Base-by-base conservation (phyloP, 768 basidiomycete genomes). In the Kwoniella pini region DNA sequence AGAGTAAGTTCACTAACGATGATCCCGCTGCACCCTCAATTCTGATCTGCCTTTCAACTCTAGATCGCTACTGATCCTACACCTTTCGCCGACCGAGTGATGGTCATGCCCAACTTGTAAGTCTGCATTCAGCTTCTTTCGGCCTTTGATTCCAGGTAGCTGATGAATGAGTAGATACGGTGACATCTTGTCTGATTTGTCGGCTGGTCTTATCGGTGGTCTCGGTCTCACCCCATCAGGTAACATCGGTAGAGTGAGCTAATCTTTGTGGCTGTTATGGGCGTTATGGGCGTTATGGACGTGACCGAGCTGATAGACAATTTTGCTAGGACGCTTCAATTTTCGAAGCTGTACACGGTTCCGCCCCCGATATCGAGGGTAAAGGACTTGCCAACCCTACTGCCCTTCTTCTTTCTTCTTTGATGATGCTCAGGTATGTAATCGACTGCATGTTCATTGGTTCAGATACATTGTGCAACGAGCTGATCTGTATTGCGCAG, bases 91-190 rank as follows among this genome's bases (percentile, higher is more conserved):
- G 93, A 96, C 81, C 88, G 92, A 50, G 95, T 99, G 65, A 98
- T 99, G 95, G 96, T 99, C 68, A 98, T 98, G 94, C 96, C 96
- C 54, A 99, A 99, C 83, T 82, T 99, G 63, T 94, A 91, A 71
- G 91, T 89, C 28, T 2, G 27, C 5, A 19, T 19, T 36, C 43
- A 19, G n/a, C n/a, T n/a, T n/a, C n/a, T n/a, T n/a, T n/a, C n/a
- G n/a, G n/a, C n/a, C n/a, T n/a, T n/a, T n/a, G 52, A 15, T 42
- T 19, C 39, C 3, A 26, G n/a, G n/a, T n/a, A 19, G 54, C 50
- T 48, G 26, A 57, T 40, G 3, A 11, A 7, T 26, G 12, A 62
- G 60, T 56, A 75, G 77, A 43, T 80, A 80, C 75, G 80, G 80
- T 76, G 93, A 93, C 79, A 96, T 96, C 75, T 82, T 96, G 65